Base-by-base conservation (phyloP, 768 basidiomycete genomes). In the Suillus ampliporus region DNA sequence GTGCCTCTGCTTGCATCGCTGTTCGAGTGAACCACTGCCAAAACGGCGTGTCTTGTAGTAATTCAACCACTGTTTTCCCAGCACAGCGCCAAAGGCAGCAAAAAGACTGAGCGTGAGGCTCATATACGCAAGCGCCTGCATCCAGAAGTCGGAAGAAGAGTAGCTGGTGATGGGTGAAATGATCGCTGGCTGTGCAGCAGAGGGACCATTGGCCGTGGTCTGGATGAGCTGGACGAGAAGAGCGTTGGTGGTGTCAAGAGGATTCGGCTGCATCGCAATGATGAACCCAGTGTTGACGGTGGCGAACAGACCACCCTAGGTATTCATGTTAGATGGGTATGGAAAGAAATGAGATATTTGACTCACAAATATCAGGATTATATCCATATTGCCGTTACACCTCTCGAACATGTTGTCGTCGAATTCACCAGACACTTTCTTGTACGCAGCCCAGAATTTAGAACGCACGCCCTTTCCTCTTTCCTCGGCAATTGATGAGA, bases 41-140 rank as follows among this genome's bases (percentile, higher is more conserved):
- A 17, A 46, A 34, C 31, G 19, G 3, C 17, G 17, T 4, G 37
- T 26, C 26, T 47, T 50, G 13, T 50, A 50, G 26, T 63, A 14
- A 15, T 14, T 46, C 4, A 67, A 44, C 66, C 67, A 67, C 43
- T 67, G 67, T 38, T 68, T 68, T 10, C 63, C 67, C 10, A 67
- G n/a, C 17, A 67, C 37, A 17, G 66, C 66, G 26, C 66, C 61
- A 4, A 64, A 37, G 11, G 67, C 67, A 3, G 67, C 58, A 28
- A 65, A n/a, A 5, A 67, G 58, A 26, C 50, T 60, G 10, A 35
- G 28, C 9, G 67, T 8, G 21, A 68, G 57, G 35, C 67, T 68
- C 19, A 38, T 34, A 31, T 67, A 68, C 14, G 50, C 44, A 19
- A 67, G 48, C 28, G 26, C 52, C 34, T 69, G 68, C 5, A 53